A percentile compares a stretch with the other conserved stretches of the same genome.
These are phyloP conservation scores for Dendrobium nobile DNA, from an alignment of 106 monocot species.

Conservation along the genomic window DNA sequence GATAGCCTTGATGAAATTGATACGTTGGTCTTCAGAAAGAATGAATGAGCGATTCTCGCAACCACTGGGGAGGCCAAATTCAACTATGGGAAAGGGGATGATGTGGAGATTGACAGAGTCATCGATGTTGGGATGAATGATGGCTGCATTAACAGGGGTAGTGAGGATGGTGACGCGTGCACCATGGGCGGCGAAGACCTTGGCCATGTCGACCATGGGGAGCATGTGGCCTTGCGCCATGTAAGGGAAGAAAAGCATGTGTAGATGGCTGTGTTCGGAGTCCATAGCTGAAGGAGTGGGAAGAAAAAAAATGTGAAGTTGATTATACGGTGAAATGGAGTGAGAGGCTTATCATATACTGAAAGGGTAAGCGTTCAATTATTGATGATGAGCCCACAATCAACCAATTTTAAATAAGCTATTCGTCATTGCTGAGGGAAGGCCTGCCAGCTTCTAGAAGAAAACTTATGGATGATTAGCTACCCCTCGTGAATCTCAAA, in stretches of 20 bases:
- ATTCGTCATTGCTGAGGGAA: neutral
- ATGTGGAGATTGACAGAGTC: too few relatives aligned
- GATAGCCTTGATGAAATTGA: neutral
- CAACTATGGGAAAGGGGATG: too few relatives aligned
- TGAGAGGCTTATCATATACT: too few relatives aligned
- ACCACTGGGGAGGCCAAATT: too few relatives aligned
- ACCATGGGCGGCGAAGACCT: neutral
- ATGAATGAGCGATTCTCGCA: neutral
- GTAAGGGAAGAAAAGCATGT: constrained; percentile 5
- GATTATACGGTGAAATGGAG: too few relatives aligned
- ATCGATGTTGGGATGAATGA: neutral
- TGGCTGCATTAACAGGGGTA: constrained; percentile 2
- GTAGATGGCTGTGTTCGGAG: neutral
- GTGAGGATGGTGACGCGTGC: constrained; percentile 6
- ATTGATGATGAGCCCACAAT: too few relatives aligned
- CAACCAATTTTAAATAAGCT: too few relatives aligned
- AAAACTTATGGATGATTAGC: too few relatives aligned
- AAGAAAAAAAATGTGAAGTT: neutral
- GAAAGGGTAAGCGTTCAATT: too few relatives aligned
- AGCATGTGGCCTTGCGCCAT: neutral
- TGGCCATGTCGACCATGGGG: too few relatives aligned
- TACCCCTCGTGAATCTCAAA: too few relatives aligned
- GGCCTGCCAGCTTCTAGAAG: too few relatives aligned
- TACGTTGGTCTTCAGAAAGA: neutral
- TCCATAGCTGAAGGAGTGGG: neutral